Evolutionary conservation across 2,329 filamentous ascomycete genomes (phyloP).

Genomic region (Penicillium sp.): DNA sequence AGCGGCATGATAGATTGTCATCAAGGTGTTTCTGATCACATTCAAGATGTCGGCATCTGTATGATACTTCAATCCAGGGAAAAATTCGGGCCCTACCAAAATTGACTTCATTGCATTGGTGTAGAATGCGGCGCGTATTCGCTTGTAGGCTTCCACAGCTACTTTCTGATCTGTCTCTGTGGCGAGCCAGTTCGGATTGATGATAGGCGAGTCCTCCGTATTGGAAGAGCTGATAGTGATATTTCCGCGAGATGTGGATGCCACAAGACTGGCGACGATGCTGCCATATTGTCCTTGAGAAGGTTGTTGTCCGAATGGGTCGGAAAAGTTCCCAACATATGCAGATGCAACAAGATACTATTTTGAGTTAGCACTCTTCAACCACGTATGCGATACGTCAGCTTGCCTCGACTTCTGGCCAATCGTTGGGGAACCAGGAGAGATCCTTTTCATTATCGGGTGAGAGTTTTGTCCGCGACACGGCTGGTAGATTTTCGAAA

Average conservation of each 20-base stretch:
- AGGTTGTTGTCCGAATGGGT: slow-evolving; percentile 24
- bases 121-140: slow-evolving; percentile 40
- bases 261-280: slow-evolving; percentile 25
- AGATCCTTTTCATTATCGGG: slow-evolving; percentile 19
- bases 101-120: slow-evolving; percentile 30
- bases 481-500: slow-evolving; percentile 33
- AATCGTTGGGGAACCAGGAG: slow-evolving; percentile 33
- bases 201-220: slow-evolving; percentile 38
- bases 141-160: slow-evolving; percentile 44
- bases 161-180: slow-evolving; percentile 46
- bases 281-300: slow-evolving; percentile 27
- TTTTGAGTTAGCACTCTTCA: not conserved
- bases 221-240: slow-evolving; percentile 39
- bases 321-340: slow-evolving; percentile 29
- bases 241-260: slow-evolving; percentile 47
- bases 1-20: slow-evolving; percentile 30
- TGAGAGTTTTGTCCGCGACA: slow-evolving; percentile 20
- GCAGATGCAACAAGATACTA: slow-evolving; percentile 30
- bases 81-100: slow-evolving; percentile 35
- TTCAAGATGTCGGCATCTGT: slow-evolving; percentile 47
- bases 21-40: slow-evolving; percentile 30
- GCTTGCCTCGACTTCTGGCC: slow-evolving; percentile 39
- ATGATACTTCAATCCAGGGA: slow-evolving; percentile 38
- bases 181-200: slow-evolving; percentile 49
- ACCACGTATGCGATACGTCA: not conserved